Conservation (phyloP, 805 yeast species). For the Candida gorgasii region DNA sequence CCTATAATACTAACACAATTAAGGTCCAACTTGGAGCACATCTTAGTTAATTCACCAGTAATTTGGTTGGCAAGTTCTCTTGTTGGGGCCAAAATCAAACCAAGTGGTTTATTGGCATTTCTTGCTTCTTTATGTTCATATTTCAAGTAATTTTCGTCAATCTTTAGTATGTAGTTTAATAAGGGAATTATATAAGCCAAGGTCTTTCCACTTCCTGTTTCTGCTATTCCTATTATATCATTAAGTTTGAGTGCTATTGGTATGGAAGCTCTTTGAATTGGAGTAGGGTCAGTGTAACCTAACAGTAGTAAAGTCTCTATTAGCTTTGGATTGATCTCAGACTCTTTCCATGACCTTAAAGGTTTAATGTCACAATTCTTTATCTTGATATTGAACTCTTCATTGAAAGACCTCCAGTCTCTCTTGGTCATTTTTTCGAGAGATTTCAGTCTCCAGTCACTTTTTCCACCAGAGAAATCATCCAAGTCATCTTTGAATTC, state of each 20-base stretch:
- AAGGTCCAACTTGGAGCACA: constrained; percentile 43
- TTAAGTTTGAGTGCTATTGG: constrained; percentile 61
- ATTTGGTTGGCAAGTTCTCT: constrained; percentile 93
- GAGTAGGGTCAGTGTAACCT: constrained; percentile 71
- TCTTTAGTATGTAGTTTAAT: constrained; percentile 47
- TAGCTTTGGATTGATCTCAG: constrained; percentile 25
- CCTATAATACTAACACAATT: constrained; percentile 75
- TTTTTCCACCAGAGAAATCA: constrained; percentile 13
- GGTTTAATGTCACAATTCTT: constrained; percentile 61
- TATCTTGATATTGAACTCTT: constrained; percentile 68
- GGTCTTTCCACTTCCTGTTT: constrained; percentile 96
- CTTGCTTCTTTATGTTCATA: constrained; percentile 45
- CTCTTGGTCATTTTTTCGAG: constrained; percentile 67
- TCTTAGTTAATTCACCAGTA: constrained; percentile 59
- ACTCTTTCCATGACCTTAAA: constrained; percentile 72
- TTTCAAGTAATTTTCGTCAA: constrained; percentile 33
- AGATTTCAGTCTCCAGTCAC: constrained; percentile 71
- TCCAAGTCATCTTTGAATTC: constrained; percentile 3
- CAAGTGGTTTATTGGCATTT: constrained; percentile 67
- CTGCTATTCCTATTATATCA: constrained; percentile 88
- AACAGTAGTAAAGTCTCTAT: constrained; percentile 36
- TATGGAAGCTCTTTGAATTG: constrained; percentile 86
- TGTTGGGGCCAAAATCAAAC: constrained; percentile 83
- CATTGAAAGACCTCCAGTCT: constrained; percentile 88
- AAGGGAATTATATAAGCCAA: constrained; percentile 79